These are phyloP conservation scores for Ramalina intermedia DNA, from an alignment of 495 filamentous ascomycete species.

Conservation along the genomic window DNA sequence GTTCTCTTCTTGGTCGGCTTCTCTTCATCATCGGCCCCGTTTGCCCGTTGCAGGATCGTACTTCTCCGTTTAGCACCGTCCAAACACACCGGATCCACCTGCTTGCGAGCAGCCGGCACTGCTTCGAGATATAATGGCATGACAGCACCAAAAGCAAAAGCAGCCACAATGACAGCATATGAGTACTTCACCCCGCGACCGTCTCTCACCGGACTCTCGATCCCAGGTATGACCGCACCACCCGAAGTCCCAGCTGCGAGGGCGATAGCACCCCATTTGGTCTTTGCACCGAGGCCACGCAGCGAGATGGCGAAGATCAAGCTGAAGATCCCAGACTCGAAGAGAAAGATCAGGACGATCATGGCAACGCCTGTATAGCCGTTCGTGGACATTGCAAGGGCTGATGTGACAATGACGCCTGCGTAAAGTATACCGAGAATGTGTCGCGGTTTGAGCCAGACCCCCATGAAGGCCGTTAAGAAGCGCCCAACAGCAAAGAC, in stretches of 20 bases:
- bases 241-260: conserved; percentile 43
- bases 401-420: conserved; percentile 39
- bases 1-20: background rate
- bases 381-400: conserved; percentile 37
- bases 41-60: background rate
- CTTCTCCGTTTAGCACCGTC: background rate
- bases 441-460: conserved; percentile 46
- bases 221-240: conserved; percentile 41
- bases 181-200: conserved; percentile 30
- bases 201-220: conserved; percentile 29
- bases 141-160: conserved; percentile 39
- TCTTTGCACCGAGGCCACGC: conserved; percentile 45
- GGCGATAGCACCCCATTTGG: conserved; percentile 40
- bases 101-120: conserved; percentile 39
- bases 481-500: conserved; percentile 52
- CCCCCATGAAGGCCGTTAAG: conserved; percentile 36
- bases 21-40: background rate
- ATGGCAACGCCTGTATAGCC: conserved; percentile 34
- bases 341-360: conserved; percentile 42
- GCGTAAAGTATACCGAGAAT: conserved; percentile 43
- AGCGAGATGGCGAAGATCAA: conserved; percentile 46
- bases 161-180: conserved; percentile 41
- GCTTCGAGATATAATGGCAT: conserved; percentile 49
- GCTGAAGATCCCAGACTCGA: conserved; percentile 47
- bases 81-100: conserved; percentile 39